phyloP scores from a whole-genome alignment of 495 filamentous ascomycete species.

The Articulospora tetracladia region DNA sequence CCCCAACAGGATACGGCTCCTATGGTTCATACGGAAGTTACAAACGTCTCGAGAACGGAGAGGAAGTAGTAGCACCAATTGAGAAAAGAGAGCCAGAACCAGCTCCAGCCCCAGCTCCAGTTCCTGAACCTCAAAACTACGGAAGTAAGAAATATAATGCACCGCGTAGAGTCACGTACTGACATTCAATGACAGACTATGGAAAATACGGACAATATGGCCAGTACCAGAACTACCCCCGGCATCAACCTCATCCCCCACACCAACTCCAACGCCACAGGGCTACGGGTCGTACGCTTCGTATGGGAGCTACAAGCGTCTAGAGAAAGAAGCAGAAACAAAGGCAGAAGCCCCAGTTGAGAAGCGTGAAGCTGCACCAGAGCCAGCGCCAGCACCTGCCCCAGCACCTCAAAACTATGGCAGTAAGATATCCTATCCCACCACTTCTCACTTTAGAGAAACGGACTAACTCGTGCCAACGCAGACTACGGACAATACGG shows the following conservation, averaged over 20 bases:
- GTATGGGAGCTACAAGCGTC: slow-evolving; percentile 1
- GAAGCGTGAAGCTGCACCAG: slow-evolving; percentile 1
- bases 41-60: not conserved
- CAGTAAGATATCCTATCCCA: not conserved
- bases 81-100: too few species aligned
- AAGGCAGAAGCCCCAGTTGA: not conserved
- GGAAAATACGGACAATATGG: slow-evolving; percentile 10
- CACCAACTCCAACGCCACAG: not conserved
- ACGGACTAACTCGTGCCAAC: not conserved
- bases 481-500: not conserved
- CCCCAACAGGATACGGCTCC: slow-evolving; percentile 3
- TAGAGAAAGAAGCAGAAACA: not conserved
- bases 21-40: slow-evolving; percentile 16
- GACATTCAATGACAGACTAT: not conserved
- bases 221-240: slow-evolving; percentile 13
- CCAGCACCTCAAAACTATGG: slow-evolving; percentile 10
- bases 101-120: not conserved
- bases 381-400: slow-evolving; percentile 8
- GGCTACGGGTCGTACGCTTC: slow-evolving; percentile 3
- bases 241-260: not conserved
- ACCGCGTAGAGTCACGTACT: not conserved
- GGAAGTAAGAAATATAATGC: not conserved
- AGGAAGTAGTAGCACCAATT: not conserved
- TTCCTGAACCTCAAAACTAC: not conserved
- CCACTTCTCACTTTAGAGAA: not conserved